These are phyloP conservation scores for Ascocoryne sarcoides DNA, from an alignment of 2,329 filamentous ascomycete species.

Conservation along the genomic window DNA sequence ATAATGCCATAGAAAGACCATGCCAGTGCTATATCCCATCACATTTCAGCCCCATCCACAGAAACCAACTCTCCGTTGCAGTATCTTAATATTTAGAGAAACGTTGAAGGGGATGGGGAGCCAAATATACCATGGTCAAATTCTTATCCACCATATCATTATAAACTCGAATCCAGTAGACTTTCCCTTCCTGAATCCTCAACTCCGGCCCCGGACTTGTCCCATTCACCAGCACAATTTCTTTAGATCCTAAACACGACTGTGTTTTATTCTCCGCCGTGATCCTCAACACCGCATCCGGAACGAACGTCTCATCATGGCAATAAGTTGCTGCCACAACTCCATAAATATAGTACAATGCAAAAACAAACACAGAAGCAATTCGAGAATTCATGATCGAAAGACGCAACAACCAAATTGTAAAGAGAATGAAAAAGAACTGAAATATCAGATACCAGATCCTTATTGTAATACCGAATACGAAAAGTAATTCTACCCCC, in stretches of 20 bases:
- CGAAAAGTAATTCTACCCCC: too few relatives aligned
- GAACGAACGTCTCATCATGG: conserved; percentile 24
- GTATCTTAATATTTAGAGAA: too few relatives aligned
- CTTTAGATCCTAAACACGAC: conserved; percentile 31
- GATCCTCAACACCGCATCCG: conserved; percentile 34
- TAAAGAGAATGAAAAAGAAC: too few relatives aligned
- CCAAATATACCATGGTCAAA: conserved; percentile 36
- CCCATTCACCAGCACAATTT: conserved; percentile 38
- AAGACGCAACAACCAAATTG: too few relatives aligned
- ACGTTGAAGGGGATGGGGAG: too few relatives aligned
- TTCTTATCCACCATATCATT: conserved; percentile 42
- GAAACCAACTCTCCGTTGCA: too few relatives aligned
- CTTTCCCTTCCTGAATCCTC: conserved; percentile 33
- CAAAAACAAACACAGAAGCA: too few relatives aligned
- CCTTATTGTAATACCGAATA: too few relatives aligned
- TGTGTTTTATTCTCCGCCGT: conserved; percentile 30
- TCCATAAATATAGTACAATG: too few relatives aligned
- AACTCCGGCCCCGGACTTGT: conserved; percentile 39
- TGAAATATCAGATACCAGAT: too few relatives aligned
- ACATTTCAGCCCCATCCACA: too few relatives aligned
- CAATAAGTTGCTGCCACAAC: background rate
- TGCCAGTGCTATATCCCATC: conserved; percentile 54
- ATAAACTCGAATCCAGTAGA: conserved; percentile 44
- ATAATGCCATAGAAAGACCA: conserved; percentile 39
- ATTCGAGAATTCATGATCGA: too few relatives aligned